Evolutionary conservation across 1,284 basidiomycete genomes (phyloP).

Genomic region (Ustilago hordei): DNA sequence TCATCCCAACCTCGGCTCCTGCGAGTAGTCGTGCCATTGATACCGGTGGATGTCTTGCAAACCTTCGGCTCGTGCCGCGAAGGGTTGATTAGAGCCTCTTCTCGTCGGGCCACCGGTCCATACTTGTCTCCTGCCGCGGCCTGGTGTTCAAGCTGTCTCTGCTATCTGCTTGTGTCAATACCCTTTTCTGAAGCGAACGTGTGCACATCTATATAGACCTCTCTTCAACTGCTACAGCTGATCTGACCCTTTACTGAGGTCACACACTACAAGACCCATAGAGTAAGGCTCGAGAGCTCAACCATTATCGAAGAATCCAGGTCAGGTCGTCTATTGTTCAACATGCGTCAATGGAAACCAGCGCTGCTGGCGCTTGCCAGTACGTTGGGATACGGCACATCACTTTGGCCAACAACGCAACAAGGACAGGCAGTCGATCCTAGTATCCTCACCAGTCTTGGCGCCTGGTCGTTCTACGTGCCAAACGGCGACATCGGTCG

Average conservation of each 20-base stretch:
- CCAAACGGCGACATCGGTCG: constrained; percentile 19
- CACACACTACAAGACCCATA: too few relatives aligned
- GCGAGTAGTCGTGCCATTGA: not conserved
- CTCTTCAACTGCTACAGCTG: too few relatives aligned
- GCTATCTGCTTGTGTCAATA: not conserved
- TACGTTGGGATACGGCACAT: constrained; percentile 23
- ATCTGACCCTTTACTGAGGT: too few relatives aligned
- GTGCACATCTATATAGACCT: too few relatives aligned
- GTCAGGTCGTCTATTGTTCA: not conserved
- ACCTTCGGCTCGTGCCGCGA: not conserved
- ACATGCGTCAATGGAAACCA: constrained; percentile 19
- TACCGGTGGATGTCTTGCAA: not conserved
- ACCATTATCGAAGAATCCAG: not conserved
- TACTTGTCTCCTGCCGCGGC: not conserved
- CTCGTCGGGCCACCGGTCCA: not conserved
- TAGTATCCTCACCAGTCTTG: constrained; percentile 21
- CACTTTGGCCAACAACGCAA: constrained; percentile 25
- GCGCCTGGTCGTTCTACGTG: constrained; percentile 34
- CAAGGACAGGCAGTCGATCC: constrained; percentile 18
- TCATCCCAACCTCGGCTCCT: not conserved
- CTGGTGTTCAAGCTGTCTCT: not conserved
- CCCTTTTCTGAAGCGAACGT: too few relatives aligned
- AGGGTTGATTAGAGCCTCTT: not conserved
- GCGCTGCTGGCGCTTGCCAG: constrained; percentile 21
- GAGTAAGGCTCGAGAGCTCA: too few relatives aligned